These are phyloP conservation scores for Tuber brumale DNA, from an alignment of 495 filamentous ascomycete genomes.

Conservation along the genomic window DNA sequence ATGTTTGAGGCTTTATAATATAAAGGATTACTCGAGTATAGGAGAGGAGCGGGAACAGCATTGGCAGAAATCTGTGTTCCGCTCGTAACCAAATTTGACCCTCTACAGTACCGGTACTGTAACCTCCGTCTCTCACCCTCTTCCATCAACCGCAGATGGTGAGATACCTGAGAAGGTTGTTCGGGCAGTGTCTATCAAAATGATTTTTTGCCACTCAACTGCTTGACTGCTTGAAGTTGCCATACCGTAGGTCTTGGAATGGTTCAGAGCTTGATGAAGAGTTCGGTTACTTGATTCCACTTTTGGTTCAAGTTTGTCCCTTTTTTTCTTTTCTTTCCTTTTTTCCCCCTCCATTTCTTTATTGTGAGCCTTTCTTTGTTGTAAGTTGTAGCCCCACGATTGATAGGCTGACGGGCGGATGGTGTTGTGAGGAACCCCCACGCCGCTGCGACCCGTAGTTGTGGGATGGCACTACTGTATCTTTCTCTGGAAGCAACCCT, in stretches of 20 bases:
- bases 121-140: not conserved
- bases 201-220: not conserved
- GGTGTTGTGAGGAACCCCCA: constrained; percentile 15
- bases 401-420: not conserved
- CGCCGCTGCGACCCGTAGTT: constrained; percentile 28
- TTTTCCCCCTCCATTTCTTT: not conserved
- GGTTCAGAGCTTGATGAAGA: not conserved
- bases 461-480: constrained; percentile 20
- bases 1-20: not conserved
- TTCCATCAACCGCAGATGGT: not conserved
- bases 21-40: not conserved
- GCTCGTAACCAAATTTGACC: not conserved
- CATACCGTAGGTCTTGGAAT: not conserved
- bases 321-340: not conserved
- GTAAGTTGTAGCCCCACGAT: not conserved
- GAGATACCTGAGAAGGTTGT: not conserved
- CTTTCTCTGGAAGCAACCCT: constrained; percentile 14
- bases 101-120: not conserved
- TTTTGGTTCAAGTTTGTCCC: not conserved
- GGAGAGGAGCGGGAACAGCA: not conserved
- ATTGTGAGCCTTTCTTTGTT: not conserved
- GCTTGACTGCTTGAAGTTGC: not conserved
- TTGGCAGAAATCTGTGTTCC: not conserved
- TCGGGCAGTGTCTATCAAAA: not conserved
- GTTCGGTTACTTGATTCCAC: not conserved